Base-by-base conservation (phyloP, 345 rosid species). In the Melaleuca quinquenervia region DNA sequence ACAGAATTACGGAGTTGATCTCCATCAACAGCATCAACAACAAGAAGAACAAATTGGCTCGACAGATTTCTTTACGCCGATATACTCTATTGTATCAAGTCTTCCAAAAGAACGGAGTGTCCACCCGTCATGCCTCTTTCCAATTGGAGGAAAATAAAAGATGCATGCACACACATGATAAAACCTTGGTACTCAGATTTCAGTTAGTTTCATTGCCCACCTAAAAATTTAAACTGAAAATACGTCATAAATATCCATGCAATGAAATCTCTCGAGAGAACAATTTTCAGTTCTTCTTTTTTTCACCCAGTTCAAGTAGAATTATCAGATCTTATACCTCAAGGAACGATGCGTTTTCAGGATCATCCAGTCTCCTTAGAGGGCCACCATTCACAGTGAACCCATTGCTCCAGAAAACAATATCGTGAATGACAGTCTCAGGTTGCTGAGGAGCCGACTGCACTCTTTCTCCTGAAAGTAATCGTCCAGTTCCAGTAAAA, bases 381-480 rank as follows among this genome's bases (percentile, higher is more conserved):
- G 98, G 96, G 50, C 99, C 99, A 88, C 92, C 98, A 87, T 96
- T 91, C 58, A 97, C 96, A 41, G 98, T 93, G 91, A 97, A 97
- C 85, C 99, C 99, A 53, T 96, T 92, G 75, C 92, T 88, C 99
- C 99, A 96, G 90, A 97, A 97, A 84, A 94, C 89, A 82, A 97
- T 95, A 88, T 92, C 94, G 88, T 97, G 98, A 85, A 92, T 60
- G 50, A 93, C 91, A 87, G 94, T 85, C 85, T 95, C 96, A 20
- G 99, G 98, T 86, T 90, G 98, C 88, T 92, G 95, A 87, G 95
- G 94, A 85, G 96, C 93, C 36, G 96, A 84, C 45, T 94, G 97
- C n/a, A 92, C 89, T 52, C 90, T 91, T 88, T 96, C 98, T 44
- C 99, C 98, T 0, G 98, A 94, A 75, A 96, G 98, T 85, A 96